Evolutionary conservation across 2,329 filamentous ascomycete genomes (phyloP).

Genomic region (Colletotrichum musae): DNA sequence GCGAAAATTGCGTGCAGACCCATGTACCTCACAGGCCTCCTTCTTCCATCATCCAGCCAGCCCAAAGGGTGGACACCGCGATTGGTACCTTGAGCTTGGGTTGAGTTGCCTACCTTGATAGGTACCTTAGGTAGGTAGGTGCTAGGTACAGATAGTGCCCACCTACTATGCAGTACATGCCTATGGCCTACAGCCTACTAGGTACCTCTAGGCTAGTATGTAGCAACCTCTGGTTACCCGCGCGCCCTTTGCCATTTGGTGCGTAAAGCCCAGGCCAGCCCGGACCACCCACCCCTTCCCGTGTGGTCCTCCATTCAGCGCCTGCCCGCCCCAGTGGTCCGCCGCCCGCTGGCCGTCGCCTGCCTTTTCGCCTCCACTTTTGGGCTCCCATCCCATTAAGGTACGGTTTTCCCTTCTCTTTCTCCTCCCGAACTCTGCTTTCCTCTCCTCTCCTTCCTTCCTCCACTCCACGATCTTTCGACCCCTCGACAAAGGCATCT

Average conservation of each 20-base stretch:
- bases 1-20: conserved; percentile 3
- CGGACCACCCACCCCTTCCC: conserved; percentile 25
- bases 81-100: not conserved
- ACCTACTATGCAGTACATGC: too few species aligned
- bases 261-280: conserved; percentile 22
- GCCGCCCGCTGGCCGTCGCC: conserved; percentile 28
- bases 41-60: not conserved
- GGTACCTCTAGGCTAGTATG: too few species aligned
- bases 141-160: too few species aligned
- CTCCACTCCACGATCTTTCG: conserved; percentile 41
- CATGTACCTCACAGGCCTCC: conserved; percentile 5
- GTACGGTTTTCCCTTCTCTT: conserved; percentile 37
- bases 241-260: too few species aligned
- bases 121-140: not conserved
- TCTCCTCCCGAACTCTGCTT: conserved; percentile 9
- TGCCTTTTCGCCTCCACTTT: conserved; percentile 41
- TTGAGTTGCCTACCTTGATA: not conserved
- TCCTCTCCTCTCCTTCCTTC: conserved; percentile 27
- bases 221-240: not conserved
- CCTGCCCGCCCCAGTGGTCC: conserved; percentile 33
- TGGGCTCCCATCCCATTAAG: conserved; percentile 41
- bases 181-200: too few species aligned
- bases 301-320: conserved; percentile 10
- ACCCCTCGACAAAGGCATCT: conserved; percentile 37
- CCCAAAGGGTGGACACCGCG: not conserved